These are phyloP conservation scores for Raddia distichophylla DNA, from an alignment of 176 grass and related monocot species.

Conservation along the genomic window DNA sequence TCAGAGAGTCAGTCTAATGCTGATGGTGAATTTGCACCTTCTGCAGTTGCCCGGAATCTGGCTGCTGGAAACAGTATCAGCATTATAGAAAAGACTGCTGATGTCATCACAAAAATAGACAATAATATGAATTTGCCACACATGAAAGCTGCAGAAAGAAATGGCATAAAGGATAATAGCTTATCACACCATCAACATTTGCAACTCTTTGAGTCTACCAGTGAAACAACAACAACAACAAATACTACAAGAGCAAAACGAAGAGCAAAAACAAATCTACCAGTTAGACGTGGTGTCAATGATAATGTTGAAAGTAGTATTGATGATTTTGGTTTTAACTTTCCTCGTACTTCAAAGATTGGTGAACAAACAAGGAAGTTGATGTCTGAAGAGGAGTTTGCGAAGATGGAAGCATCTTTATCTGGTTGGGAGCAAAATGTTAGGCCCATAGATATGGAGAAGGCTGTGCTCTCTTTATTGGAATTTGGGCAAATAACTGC, in stretches of 20 bases:
- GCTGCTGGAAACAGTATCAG: conserved; percentile 59
- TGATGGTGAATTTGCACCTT: conserved; percentile 61
- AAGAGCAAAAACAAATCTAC: conserved; percentile 68
- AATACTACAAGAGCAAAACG: conserved; percentile 65
- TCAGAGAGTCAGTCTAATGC: conserved; percentile 75
- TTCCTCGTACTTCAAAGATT: conserved; percentile 48
- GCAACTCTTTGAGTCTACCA: conserved; percentile 56
- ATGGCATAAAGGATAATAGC: conserved; percentile 54
- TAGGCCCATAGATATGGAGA: conserved; percentile 89
- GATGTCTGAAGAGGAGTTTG: conserved; percentile 63
- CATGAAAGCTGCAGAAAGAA: conserved; percentile 65
- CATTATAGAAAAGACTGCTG: conserved; percentile 94
- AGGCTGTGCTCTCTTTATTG: conserved; percentile 86
- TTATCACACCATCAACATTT: conserved; percentile 42
- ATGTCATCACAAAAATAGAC: conserved; percentile 90
- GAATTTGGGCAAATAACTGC: conserved; percentile 99
- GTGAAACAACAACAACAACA: conserved; percentile 47
- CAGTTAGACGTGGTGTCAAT: conserved; percentile 51
- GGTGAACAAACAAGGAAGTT: conserved; percentile 57
- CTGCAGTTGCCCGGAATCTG: conserved; percentile 61
- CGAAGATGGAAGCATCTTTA: conserved; percentile 70
- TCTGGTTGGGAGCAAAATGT: conserved; percentile 95
- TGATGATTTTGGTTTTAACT: conserved; percentile 56
- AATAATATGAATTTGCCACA: conserved; percentile 70
- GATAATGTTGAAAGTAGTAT: conserved; percentile 61